Conservation (phyloP, 257 asterid species). For the Solanum verrucosum region DNA sequence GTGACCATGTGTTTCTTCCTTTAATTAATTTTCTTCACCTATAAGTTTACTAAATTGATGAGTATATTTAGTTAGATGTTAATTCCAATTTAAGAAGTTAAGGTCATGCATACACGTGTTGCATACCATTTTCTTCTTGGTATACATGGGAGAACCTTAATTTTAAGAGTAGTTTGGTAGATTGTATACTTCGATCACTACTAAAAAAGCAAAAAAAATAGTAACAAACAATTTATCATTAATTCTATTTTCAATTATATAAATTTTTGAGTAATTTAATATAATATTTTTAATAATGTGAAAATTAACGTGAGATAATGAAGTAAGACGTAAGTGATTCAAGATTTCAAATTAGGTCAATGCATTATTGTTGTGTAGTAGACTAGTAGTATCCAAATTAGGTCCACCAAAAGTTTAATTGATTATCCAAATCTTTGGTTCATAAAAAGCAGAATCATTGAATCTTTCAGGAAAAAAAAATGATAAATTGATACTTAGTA, state of each 20-base stretch:
- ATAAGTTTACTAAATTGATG: conserved; percentile 8
- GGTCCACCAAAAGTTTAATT: background rate
- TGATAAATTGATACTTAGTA: background rate
- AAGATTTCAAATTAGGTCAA: background rate
- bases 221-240: too few relatives aligned
- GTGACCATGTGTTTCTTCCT: conserved; percentile 12
- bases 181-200: background rate
- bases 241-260: too few relatives aligned
- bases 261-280: too few relatives aligned
- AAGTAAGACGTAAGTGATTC: background rate
- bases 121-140: background rate
- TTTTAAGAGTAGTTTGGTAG: too few relatives aligned
- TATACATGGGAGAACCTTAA: background rate
- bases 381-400: background rate
- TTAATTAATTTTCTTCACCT: conserved; percentile 28
- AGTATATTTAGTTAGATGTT: background rate
- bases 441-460: background rate
- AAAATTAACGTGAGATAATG: background rate
- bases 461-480: background rate
- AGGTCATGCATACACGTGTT: background rate
- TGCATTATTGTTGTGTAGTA: background rate
- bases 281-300: too few relatives aligned
- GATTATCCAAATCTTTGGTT: background rate
- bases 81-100: background rate
- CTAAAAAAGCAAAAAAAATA: too few relatives aligned